Evolutionary conservation across 2,329 filamentous ascomycete genomes (phyloP).

Genomic region (Fusarium globosum): DNA sequence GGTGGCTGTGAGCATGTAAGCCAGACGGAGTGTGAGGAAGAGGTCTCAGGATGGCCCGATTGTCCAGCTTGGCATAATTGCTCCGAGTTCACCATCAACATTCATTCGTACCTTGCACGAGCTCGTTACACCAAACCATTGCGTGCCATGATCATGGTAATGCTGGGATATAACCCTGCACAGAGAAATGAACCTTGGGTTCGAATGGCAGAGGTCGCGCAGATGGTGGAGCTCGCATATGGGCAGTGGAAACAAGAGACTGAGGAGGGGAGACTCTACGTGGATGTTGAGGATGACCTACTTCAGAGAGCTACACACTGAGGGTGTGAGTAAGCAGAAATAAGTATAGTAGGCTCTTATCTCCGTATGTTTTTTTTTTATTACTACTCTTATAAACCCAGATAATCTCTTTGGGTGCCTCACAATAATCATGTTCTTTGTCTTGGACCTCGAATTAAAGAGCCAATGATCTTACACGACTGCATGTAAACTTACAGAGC

Average conservation of each 20-base stretch:
- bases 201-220: slow-evolving; percentile 14
- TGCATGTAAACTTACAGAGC: neutral
- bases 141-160: slow-evolving; percentile 34
- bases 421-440: neutral
- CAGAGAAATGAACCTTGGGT: neutral
- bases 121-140: slow-evolving; percentile 46
- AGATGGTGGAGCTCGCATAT: slow-evolving; percentile 43
- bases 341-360: too few species aligned
- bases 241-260: slow-evolving; percentile 46
- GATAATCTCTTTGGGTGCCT: neutral
- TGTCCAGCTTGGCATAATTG: slow-evolving; percentile 36
- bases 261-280: slow-evolving; percentile 46
- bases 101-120: slow-evolving; percentile 44
- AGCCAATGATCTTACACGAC: slow-evolving; percentile 47
- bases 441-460: neutral
- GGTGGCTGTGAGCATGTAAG: slow-evolving; percentile 40
- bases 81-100: slow-evolving; percentile 44
- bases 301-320: neutral
- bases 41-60: slow-evolving; percentile 8
- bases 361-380: neutral
- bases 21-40: slow-evolving; percentile 16
- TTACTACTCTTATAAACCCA: neutral
- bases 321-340: neutral
- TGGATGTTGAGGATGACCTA: slow-evolving; percentile 49
- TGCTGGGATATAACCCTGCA: slow-evolving; percentile 43